phyloP scores from a whole-genome alignment of 768 basidiomycete species.

The Boletus eberwhitei region DNA sequence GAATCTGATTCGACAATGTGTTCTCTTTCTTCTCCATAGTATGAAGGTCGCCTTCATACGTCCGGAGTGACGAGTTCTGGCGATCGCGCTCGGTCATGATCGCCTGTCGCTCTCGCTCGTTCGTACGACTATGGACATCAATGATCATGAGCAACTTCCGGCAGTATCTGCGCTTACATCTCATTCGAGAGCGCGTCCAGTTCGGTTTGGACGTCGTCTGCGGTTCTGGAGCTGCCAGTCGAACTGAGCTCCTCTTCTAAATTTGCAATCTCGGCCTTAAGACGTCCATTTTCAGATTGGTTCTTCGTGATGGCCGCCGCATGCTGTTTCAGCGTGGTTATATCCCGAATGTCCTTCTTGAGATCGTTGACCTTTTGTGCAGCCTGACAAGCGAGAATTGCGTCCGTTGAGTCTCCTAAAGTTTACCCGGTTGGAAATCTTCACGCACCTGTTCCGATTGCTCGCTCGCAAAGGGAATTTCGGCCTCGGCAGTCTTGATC shows the following conservation, averaged over 20 bases:
- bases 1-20: conserved; percentile 52
- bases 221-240: conserved; percentile 77
- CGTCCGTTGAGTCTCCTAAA: not conserved
- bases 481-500: conserved; percentile 53
- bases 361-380: conserved; percentile 48
- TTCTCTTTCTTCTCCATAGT: conserved; percentile 59
- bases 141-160: not conserved
- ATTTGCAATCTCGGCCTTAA: conserved; percentile 56
- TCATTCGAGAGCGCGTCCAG: conserved; percentile 59
- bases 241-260: conserved; percentile 68
- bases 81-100: conserved; percentile 62
- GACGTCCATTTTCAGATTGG: conserved; percentile 53
- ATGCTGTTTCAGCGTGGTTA: conserved; percentile 58
- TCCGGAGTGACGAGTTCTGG: conserved; percentile 48
- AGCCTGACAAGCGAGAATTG: conserved; percentile 37
- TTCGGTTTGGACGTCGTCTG: conserved; percentile 81
- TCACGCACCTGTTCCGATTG: conserved; percentile 60
- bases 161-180: conserved; percentile 48
- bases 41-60: conserved; percentile 59
- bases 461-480: conserved; percentile 48
- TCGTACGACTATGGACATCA: conserved; percentile 46
- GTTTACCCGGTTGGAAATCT: not conserved
- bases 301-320: conserved; percentile 56
- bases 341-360: conserved; percentile 59
- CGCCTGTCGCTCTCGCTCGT: conserved; percentile 59